A percentile compares a stretch with the other conserved stretches of the same genome.
Conservation (phyloP, 148 eudicot genomes). For the Cornus kousa region DNA sequence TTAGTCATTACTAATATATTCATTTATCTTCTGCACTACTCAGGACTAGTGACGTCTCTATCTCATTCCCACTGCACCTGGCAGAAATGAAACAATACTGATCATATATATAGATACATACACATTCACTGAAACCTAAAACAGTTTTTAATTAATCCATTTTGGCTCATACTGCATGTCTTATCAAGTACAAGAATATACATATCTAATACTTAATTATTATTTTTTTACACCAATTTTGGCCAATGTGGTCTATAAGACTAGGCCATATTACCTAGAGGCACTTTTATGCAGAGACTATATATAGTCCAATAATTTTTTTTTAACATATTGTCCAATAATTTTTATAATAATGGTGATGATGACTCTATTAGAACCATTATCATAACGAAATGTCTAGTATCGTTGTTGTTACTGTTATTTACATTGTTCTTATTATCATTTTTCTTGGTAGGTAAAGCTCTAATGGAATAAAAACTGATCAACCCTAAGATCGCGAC, state of each 20-base stretch:
- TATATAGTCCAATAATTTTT: too few relatives aligned
- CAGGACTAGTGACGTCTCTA: not conserved
- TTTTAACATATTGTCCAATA: too few relatives aligned
- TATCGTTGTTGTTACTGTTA: too few relatives aligned
- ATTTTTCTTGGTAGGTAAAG: not conserved
- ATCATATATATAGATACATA: not conserved
- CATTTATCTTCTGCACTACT: not conserved
- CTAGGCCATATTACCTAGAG: not conserved
- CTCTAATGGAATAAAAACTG: not conserved
- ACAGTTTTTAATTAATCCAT: not conserved
- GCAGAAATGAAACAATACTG: not conserved
- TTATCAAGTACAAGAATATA: slow-evolving; percentile 7
- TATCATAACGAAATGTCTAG: too few relatives aligned
- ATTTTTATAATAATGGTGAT: too few relatives aligned
- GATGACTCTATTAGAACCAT: too few relatives aligned
- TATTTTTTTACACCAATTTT: not conserved
- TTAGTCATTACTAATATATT: not conserved
- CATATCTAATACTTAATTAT: not conserved
- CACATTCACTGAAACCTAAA: not conserved
- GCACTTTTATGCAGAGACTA: too few relatives aligned
- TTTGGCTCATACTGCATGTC: slow-evolving; percentile 12
- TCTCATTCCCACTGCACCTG: slow-evolving; percentile 3
- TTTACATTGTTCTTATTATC: too few relatives aligned
- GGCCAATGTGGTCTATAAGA: not conserved
- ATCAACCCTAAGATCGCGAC: not conserved